phyloP scores from a whole-genome alignment of 768 basidiomycete genomes.

The Neoboletus subvelutipes region DNA sequence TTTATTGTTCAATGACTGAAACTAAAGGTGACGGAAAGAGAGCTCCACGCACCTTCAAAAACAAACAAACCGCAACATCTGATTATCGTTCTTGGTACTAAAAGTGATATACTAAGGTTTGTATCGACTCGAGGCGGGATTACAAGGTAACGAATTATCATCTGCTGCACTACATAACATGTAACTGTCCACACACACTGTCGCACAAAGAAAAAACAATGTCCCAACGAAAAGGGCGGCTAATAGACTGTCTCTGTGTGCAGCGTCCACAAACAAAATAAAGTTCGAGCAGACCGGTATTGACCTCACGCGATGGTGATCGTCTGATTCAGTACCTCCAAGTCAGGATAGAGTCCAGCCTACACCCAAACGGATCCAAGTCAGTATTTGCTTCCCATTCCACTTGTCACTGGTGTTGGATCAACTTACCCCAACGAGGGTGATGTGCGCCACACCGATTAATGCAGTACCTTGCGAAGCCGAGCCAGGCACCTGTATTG shows the following conservation, averaged over 20 bases:
- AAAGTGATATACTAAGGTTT: too few species aligned
- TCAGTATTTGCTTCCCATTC: not conserved
- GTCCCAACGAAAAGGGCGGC: too few species aligned
- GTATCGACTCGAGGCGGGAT: not conserved
- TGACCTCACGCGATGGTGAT: conserved; percentile 21
- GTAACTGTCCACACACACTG: not conserved
- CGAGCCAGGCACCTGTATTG: conserved; percentile 38
- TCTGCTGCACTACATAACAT: not conserved
- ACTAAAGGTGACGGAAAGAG: not conserved
- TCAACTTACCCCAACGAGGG: conserved; percentile 41
- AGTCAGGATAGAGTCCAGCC: conserved; percentile 33
- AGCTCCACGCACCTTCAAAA: too few species aligned
- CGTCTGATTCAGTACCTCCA: conserved; percentile 36
- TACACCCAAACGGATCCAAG: conserved; percentile 11
- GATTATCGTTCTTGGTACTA: too few species aligned
- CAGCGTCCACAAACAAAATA: not conserved
- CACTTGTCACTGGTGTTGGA: not conserved
- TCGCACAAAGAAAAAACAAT: not conserved
- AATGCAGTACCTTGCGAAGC: conserved; percentile 32
- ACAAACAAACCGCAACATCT: too few species aligned
- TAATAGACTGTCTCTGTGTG: not conserved
- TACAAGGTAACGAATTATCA: not conserved
- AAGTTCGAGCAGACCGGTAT: not conserved
- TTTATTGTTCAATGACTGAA: not conserved
- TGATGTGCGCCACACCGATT: conserved; percentile 38